Percentiles rank a stretch among this genome's conserved stretches.
phyloP scores from a whole-genome alignment of 257 asterid species.

The Gentiana macrophylla region DNA sequence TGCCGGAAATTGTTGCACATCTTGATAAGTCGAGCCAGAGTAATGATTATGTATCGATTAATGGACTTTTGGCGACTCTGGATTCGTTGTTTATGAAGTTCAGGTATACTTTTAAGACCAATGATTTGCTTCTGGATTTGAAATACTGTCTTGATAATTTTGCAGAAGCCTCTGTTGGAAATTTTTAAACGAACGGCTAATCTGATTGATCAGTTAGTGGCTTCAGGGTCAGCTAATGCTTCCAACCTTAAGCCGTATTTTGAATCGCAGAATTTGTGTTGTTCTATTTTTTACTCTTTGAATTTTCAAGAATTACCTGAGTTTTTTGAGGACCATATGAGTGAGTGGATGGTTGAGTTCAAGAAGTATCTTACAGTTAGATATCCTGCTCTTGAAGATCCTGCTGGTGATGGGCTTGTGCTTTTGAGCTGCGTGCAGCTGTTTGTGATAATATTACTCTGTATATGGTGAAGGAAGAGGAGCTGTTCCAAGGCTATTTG shows the following conservation, averaged over 20 bases:
- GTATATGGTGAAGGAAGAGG: slow-evolving; percentile 82
- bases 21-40: slow-evolving; percentile 45
- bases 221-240: slow-evolving; percentile 35
- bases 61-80: slow-evolving; percentile 67
- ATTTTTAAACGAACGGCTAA: slow-evolving; percentile 56
- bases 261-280: slow-evolving; percentile 35
- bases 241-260: slow-evolving; percentile 41
- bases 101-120: slow-evolving; percentile 56
- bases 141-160: slow-evolving; percentile 13
- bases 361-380: no score
- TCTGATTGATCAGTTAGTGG: slow-evolving; percentile 39
- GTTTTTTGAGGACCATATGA: slow-evolving; percentile 88
- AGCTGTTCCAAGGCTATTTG: slow-evolving; percentile 29
- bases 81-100: slow-evolving; percentile 72
- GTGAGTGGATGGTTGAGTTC: slow-evolving; percentile 38
- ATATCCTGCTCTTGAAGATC: slow-evolving; percentile 59
- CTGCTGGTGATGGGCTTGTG: slow-evolving; percentile 62
- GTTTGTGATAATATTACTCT: slow-evolving; percentile 79
- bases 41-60: slow-evolving; percentile 66
- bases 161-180: slow-evolving; percentile 58
- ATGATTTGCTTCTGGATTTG: slow-evolving; percentile 16
- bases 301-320: slow-evolving; percentile 15
- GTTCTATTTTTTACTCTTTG: no score
- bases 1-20: slow-evolving; percentile 67
- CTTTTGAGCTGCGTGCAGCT: slow-evolving; percentile 62